These are phyloP conservation scores for Aspergillus nanangensis DNA, from an alignment of 495 filamentous ascomycete species.

Conservation along the genomic window DNA sequence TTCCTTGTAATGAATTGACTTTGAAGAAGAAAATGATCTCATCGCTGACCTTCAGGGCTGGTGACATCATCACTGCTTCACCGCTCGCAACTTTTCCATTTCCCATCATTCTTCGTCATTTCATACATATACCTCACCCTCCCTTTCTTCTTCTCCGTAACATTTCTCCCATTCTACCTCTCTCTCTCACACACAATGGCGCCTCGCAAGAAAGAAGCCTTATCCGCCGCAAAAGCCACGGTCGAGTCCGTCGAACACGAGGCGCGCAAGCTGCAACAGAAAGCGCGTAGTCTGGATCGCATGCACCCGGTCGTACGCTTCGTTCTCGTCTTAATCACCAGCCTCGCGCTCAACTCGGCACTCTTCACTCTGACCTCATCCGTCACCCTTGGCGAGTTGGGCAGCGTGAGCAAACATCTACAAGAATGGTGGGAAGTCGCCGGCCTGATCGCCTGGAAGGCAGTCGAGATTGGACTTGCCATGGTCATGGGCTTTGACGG, in stretches of 20 bases:
- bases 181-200: conserved; percentile 7
- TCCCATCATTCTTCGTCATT: conserved; percentile 8
- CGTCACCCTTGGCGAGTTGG: conserved; percentile 53
- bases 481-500: conserved; percentile 71
- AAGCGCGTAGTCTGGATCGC: conserved; percentile 9
- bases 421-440: conserved; percentile 58
- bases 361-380: conserved; percentile 51
- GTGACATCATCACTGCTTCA: conserved; percentile 37
- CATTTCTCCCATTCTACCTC: conserved; percentile 6
- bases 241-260: conserved; percentile 2
- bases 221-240: conserved; percentile 4
- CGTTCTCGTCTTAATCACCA: conserved; percentile 58
- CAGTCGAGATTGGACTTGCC: conserved; percentile 61
- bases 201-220: conserved; percentile 17
- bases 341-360: conserved; percentile 52
- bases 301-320: conserved; percentile 54
- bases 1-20: not conserved
- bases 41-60: not conserved
- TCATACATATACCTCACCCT: too few species aligned
- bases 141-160: too few species aligned
- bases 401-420: conserved; percentile 53
- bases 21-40: not conserved
- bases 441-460: conserved; percentile 60
- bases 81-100: conserved; percentile 18
- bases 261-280: not conserved